Evolutionary conservation across 2,329 filamentous ascomycete species (phyloP).

Genomic region (Alternaria brassicicola): DNA sequence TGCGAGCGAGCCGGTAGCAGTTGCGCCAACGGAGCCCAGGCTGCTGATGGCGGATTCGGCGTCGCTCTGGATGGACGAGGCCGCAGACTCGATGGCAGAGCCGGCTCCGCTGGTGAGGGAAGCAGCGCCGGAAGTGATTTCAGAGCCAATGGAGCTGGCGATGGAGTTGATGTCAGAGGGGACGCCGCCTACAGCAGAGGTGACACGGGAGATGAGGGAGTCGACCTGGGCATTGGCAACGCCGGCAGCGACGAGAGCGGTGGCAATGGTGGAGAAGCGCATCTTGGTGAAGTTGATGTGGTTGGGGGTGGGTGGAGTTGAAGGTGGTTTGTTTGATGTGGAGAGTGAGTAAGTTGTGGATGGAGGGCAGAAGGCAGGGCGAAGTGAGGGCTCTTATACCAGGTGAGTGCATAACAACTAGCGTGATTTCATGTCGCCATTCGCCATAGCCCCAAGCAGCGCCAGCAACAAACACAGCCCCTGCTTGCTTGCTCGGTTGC

Average conservation of each 20-base stretch:
- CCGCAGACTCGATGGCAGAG: slow-evolving; percentile 13
- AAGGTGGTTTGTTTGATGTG: slow-evolving; percentile 18
- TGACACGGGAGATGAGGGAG: slow-evolving; percentile 25
- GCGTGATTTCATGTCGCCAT: slow-evolving; percentile 10
- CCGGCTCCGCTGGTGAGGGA: slow-evolving; percentile 14
- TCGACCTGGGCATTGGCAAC: slow-evolving; percentile 38
- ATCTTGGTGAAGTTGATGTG: slow-evolving; percentile 31
- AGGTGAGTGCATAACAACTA: slow-evolving; percentile 14
- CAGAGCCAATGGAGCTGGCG: slow-evolving; percentile 18
- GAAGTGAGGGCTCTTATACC: slow-evolving; percentile 25
- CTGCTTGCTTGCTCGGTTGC: slow-evolving; percentile 22
- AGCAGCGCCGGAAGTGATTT: slow-evolving; percentile 13
- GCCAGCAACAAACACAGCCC: slow-evolving; percentile 33
- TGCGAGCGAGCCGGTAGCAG: neutral
- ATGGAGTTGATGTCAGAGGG: slow-evolving; percentile 18
- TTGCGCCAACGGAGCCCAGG: neutral
- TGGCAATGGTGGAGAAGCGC: slow-evolving; percentile 46
- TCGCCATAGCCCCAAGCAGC: slow-evolving; percentile 9
- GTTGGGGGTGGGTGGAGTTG: slow-evolving; percentile 2
- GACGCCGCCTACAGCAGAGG: slow-evolving; percentile 20
- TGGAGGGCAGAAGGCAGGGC: slow-evolving; percentile 15
- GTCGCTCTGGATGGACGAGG: slow-evolving; percentile 21
- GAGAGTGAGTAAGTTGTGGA: slow-evolving; percentile 15
- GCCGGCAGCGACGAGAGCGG: slow-evolving; percentile 36
- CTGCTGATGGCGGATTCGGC: slow-evolving; percentile 23